A percentile compares a stretch with the other conserved stretches of the same genome.
Conservation (phyloP, 2,329 filamentous ascomycete species). For the Plectosphaerella sp. region DNA sequence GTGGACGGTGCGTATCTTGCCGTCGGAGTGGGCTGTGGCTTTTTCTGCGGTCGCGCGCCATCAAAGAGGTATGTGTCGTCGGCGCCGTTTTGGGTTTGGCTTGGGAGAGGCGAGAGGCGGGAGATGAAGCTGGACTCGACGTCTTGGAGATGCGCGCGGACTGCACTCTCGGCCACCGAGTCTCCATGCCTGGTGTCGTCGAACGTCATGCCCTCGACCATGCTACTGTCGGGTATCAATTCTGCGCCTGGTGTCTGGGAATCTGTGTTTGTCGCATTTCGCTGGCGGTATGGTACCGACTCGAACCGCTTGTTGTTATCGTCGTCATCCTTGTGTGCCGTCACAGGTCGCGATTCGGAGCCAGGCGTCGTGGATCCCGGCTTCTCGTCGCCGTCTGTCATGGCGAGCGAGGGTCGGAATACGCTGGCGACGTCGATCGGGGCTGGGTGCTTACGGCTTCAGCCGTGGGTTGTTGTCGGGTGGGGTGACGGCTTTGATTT, state of each 20-base stretch:
- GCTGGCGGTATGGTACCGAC: constrained; percentile 11
- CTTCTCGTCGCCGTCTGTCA: not conserved
- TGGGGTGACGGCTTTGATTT: no score
- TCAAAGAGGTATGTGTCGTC: constrained; percentile 61
- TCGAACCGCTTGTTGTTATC: not conserved
- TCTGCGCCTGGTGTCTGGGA: constrained; percentile 9
- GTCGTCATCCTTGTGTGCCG: not conserved
- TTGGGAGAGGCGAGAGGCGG: constrained; percentile 50
- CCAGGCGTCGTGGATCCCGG: not conserved
- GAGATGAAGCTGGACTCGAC: constrained; percentile 63
- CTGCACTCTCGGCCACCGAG: constrained; percentile 47
- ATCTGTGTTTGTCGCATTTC: constrained; percentile 5
- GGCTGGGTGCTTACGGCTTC: constrained; percentile 9
- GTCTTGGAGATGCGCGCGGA: constrained; percentile 55
- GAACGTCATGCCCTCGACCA: constrained; percentile 33
- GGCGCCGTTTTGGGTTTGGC: constrained; percentile 37
- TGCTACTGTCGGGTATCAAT: constrained; percentile 30
- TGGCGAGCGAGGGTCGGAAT: not conserved
- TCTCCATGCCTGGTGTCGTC: constrained; percentile 36
- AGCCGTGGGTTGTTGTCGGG: constrained; percentile 1
- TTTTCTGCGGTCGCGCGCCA: constrained; percentile 18
- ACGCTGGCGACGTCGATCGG: not conserved
- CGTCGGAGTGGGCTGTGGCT: constrained; percentile 4
- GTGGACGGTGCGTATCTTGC: constrained; percentile 2
- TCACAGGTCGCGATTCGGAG: not conserved